Evolutionary conservation across 1,284 basidiomycete genomes (phyloP).

Genomic region (Xerocomus amazonicus): DNA sequence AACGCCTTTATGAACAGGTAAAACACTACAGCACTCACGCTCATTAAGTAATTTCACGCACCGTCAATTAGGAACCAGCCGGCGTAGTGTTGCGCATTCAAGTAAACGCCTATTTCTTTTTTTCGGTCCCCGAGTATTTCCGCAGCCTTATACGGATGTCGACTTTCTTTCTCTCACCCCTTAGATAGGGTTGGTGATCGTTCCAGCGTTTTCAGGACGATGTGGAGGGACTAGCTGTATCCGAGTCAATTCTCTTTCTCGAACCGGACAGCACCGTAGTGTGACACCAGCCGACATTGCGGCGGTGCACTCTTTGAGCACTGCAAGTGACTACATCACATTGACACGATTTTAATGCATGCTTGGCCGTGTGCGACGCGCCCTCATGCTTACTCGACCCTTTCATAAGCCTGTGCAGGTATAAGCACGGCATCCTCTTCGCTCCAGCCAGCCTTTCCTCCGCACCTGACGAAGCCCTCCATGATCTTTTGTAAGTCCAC

Average conservation of each 20-base stretch:
- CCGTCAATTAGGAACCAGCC: slow-evolving; percentile 7
- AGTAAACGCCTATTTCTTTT: slow-evolving; percentile 10
- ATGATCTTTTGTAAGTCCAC: slow-evolving; percentile 33
- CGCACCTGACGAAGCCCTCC: slow-evolving; percentile 16
- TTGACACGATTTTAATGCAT: slow-evolving; percentile 34
- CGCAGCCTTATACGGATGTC: slow-evolving; percentile 1
- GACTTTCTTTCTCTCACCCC: slow-evolving; percentile 1
- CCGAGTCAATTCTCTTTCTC: slow-evolving; percentile 4
- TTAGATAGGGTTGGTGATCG: not conserved
- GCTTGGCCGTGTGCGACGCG: slow-evolving; percentile 13
- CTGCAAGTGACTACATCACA: slow-evolving; percentile 29
- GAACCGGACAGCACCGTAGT: slow-evolving; percentile 11
- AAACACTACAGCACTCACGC: not conserved
- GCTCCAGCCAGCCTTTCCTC: slow-evolving; percentile 1
- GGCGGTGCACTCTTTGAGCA: slow-evolving; percentile 21
- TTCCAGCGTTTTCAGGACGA: slow-evolving; percentile 8
- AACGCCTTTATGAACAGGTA: not conserved
- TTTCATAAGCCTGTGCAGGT: slow-evolving; percentile 25
- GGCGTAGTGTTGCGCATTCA: slow-evolving; percentile 2
- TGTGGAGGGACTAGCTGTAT: not conserved
- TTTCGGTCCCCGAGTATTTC: slow-evolving; percentile 5
- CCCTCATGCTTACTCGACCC: slow-evolving; percentile 13
- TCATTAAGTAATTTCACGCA: slow-evolving; percentile 2
- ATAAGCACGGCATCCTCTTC: slow-evolving; percentile 8
- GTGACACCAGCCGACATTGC: slow-evolving; percentile 15